Conservation (phyloP, 108 stramenopile species). For the Thalassiosira profunda region DNA sequence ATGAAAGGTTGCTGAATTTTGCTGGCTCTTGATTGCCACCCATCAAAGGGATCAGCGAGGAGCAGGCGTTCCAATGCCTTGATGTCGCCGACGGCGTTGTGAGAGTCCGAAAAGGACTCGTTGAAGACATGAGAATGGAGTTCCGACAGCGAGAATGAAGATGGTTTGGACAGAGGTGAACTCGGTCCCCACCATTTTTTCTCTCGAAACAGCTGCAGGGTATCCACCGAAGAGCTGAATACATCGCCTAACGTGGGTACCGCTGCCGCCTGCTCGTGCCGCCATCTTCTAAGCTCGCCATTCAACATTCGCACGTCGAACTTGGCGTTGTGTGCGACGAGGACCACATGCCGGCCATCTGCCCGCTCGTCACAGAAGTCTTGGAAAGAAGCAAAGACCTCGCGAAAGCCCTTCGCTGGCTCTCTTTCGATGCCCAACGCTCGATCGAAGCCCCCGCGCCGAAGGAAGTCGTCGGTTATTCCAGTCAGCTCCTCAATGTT, state of each 20-base stretch:
- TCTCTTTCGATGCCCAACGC: conserved; percentile 6
- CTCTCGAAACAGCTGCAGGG: conserved; percentile 22
- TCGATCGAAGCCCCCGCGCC: conserved; percentile 23
- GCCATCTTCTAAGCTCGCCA: conserved; percentile 29
- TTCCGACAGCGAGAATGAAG: conserved; percentile 21
- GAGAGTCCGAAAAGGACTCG: conserved; percentile 22
- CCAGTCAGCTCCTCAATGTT: conserved; percentile 34
- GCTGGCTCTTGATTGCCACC: conserved; percentile 28
- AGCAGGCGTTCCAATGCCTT: conserved; percentile 40
- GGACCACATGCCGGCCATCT: conserved; percentile 7
- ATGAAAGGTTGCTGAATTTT: conserved; percentile 22
- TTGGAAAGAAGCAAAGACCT: conserved; percentile 26
- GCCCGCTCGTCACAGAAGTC: conserved; percentile 20
- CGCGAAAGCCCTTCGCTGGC: conserved; percentile 14
- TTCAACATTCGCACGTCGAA: conserved; percentile 40
- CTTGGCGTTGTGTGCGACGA: conserved; percentile 34
- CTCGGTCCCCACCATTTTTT: conserved; percentile 17
- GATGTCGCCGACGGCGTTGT: conserved; percentile 45
- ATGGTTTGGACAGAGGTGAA: conserved; percentile 7
- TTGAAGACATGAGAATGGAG: conserved; percentile 28
- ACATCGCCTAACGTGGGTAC: conserved; percentile 13
- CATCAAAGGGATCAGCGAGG: conserved; percentile 13
- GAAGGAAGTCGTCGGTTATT: conserved; percentile 35
- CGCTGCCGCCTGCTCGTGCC: conserved; percentile 1
- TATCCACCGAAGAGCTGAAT: conserved; percentile 32